Evolutionary conservation across 768 basidiomycete species (phyloP), one percentile per base, ranked within the genome.

Genomic region (Saitozyma sp.): DNA sequence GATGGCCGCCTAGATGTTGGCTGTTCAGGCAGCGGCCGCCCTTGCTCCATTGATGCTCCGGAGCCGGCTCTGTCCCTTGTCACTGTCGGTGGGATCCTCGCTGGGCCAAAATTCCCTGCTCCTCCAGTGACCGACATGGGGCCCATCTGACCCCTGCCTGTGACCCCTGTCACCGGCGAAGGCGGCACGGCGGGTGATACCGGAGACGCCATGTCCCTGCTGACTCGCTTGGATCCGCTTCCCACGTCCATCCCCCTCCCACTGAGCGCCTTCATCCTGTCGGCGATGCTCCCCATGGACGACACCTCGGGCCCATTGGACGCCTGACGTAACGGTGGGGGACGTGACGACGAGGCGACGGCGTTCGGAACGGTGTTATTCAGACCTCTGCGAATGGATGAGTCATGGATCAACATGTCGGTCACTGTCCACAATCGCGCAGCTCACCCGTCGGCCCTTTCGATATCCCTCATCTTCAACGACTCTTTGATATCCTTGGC

Each of bases 261-360:
- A 73, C 88, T 84, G 17, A 95, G 80, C 14, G 88, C 86, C 67
- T 84, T 86, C 80, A 92, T 84, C 54, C 92, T 85, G 80, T 92
- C 91, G 29, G 89, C 88, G 62, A 95, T 90, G 54, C 86, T 87
- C 7, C 83, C 86, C n/a, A 86, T 87, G 2, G 84, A 69, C 63
- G 83, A 83, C 56, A 68, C 79, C 48, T 82, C 81, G 14, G 83
- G 77, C 43, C 80, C 83, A 62, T 82, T 63, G 2, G 51, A 54
- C 2, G 65, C 50, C 10, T 58, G 50, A 40, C 62, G 56, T 7
- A 61, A 58, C 10, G 65, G 65, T 7, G 56, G 52, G 6, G 63
- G 67, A 55, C 64, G 63, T 16, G 13, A 38, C 40, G n/a, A 20
- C 40, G 45, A 60, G 38, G 53, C 41, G 46, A 41, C 45, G 9